Evolutionary conservation across 305 asterid species (phyloP), one percentile per base, ranked within the genome.

Genomic region (Striga hermonthica): DNA sequence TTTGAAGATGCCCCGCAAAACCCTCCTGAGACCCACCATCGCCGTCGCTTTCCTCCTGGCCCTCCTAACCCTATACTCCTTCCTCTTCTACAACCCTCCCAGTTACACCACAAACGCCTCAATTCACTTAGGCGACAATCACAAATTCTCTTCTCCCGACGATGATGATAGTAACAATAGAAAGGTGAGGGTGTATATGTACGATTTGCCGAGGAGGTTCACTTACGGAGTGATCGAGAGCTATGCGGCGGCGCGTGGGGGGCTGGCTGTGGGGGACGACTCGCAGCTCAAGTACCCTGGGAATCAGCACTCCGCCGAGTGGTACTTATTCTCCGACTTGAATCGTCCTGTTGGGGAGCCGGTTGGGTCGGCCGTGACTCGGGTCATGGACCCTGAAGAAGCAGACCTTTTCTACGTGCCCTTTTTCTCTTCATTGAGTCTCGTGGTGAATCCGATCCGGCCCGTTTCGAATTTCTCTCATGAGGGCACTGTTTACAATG

Each of bases 321-420:
- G 99, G 97, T 75, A 86, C 74, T 78, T 93, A 73, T 93, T 90
- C 48, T 67, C 83, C 40, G 94, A 90, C 78, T 71, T 93, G 66
- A 72, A 81, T 49, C 79, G 83, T 66, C 79, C 83, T 74, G 69
- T 55, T 43, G 15, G 75, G 38, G 64, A 82, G 36, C 77, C 89
- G 70, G 47, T 73, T 72, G 80, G 60, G 68, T 68, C 95, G 60
- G 53, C 81, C 50, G 76, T 72, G 64, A 63, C 73, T 62, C 80
- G 88, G 78, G 89, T 79, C 52, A 47, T 57, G 79, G 80, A 93
- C 68, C 99, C 96, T 8, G 88, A 88, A 50, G 79, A 86, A 56
- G 99, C 99, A 14, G 95, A 93, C 62, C 80, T 93, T 48, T 93
- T 88, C 72, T 93, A 84, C 6, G 96, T 93, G 43, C 96, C 99